Base-by-base conservation (phyloP, 768 basidiomycete species). In the Boletus tomentosulus region DNA sequence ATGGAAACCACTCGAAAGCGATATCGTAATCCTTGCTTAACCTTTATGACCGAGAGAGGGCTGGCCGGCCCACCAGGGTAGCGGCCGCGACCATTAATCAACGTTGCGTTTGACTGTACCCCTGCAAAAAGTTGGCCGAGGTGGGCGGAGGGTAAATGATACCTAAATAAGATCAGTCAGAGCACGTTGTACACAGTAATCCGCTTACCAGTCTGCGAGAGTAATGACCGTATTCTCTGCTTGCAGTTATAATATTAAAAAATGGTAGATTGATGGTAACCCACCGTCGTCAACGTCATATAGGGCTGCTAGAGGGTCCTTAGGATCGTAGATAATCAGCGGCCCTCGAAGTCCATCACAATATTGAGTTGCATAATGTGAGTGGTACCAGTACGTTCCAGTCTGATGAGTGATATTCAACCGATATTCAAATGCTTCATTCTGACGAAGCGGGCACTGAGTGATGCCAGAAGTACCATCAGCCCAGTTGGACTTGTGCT, bases 281-380 rank as follows among this genome's bases (percentile, higher is more conserved):
- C 13, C 9, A 57, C 59, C 57, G 44, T 68, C 64, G 51, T 76
- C 74, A 42, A 74, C 60, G 25, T 77, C 74, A 50, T 66, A 64
- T 51, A 71, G 33, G 16, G 33, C 2, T n/a, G 25, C 42, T 22
- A 57, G 35, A 30, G 64, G 50, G 33, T 50, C 50, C 8, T 43
- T 37, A 2, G 65, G 67, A 54, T 77, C 76, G 45, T 77, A 76
- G 11, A 80, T 62, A 4, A 81, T 71, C 30, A 60, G 11, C 1
- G 71, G 53, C 12, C 71, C 74, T 15, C 53, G 50, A n/a, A 60
- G 25, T 28, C 59, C 61, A 19, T 58, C 58, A 42, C 60, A 81
- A 48, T 80, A 80, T 51, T 80, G 78, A 0, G 71, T 71, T 3
- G 66, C 69, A 69, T 73, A 62, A 55, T 78, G 78, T 15, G 74